These are phyloP conservation scores for Strobilomyces dryophilus DNA, from an alignment of 768 basidiomycete genomes.

Conservation along the genomic window DNA sequence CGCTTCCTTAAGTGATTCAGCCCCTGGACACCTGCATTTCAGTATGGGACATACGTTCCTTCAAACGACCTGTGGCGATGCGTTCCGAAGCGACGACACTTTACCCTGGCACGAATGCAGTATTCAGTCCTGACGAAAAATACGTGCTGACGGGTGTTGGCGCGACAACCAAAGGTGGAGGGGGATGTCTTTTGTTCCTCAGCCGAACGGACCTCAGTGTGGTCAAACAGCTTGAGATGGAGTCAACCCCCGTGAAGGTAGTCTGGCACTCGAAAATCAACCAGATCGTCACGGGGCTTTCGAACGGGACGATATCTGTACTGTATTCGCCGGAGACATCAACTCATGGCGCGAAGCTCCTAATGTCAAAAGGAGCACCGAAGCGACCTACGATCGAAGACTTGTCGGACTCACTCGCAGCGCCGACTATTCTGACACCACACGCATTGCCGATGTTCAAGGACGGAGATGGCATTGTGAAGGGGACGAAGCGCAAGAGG, in stretches of 20 bases:
- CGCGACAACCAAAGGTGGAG: conserved; percentile 58
- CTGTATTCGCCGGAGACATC: conserved; percentile 91
- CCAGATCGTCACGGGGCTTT: conserved; percentile 85
- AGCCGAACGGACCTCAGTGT: conserved; percentile 65
- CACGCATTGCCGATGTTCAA: conserved; percentile 91
- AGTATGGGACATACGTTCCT: conserved; percentile 95
- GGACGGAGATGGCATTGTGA: conserved; percentile 64
- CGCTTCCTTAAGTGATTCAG: not conserved
- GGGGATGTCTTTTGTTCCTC: conserved; percentile 73
- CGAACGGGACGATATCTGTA: conserved; percentile 84
- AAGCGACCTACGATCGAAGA: conserved; percentile 82
- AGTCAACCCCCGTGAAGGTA: conserved; percentile 83
- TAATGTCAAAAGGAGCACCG: conserved; percentile 82
- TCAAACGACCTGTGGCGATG: conserved; percentile 84
- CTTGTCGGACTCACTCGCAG: conserved; percentile 79
- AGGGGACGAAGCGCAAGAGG: conserved; percentile 80
- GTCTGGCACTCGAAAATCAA: conserved; percentile 98
- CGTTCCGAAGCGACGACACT: conserved; percentile 63
- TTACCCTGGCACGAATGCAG: conserved; percentile 90
- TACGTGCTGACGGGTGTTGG: conserved; percentile 82
- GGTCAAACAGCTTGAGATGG: conserved; percentile 62
- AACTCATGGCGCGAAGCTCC: conserved; percentile 86
- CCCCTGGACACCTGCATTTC: conserved; percentile 4
- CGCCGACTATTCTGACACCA: conserved; percentile 88
- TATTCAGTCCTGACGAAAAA: conserved; percentile 93